Evolutionary conservation across 768 basidiomycete genomes (phyloP).

Genomic region (Austroboletus festivus): DNA sequence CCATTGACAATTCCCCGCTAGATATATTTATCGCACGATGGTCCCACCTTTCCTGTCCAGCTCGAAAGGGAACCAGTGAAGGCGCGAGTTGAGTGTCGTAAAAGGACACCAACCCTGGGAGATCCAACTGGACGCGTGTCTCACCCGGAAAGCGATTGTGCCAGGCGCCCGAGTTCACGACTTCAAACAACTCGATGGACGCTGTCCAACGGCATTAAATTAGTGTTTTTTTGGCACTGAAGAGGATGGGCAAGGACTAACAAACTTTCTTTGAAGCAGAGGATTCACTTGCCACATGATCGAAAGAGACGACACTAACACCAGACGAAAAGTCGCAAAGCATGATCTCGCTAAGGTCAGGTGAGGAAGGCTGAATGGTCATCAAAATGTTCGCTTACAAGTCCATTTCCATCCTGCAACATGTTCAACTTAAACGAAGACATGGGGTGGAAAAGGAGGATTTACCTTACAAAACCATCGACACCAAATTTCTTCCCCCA

Average conservation of each 20-base stretch:
- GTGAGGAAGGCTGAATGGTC: not conserved
- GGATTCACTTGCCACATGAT: slow-evolving; percentile 4
- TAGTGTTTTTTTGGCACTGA: not conserved
- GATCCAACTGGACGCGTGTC: slow-evolving; percentile 33
- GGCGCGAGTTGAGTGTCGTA: slow-evolving; percentile 34
- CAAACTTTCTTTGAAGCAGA: fast-evolving
- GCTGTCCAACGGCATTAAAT: not conserved
- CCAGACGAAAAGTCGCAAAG: slow-evolving; percentile 33
- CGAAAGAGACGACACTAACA: slow-evolving; percentile 21
- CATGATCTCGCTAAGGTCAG: slow-evolving; percentile 33
- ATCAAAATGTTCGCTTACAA: slow-evolving; percentile 23
- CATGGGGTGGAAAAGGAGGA: not conserved
- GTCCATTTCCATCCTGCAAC: slow-evolving; percentile 27
- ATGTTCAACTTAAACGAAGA: slow-evolving; percentile 3
- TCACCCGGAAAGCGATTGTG: slow-evolving; percentile 36
- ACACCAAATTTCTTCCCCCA: slow-evolving; percentile 41
- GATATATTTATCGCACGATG: slow-evolving; percentile 31
- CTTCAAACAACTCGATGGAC: not conserved
- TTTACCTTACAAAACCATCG: slow-evolving; percentile 47
- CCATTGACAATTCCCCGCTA: slow-evolving; percentile 14
- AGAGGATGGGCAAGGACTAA: not conserved
- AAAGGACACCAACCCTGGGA: slow-evolving; percentile 35
- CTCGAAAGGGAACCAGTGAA: slow-evolving; percentile 28
- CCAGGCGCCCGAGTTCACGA: slow-evolving; percentile 26
- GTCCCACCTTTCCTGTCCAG: slow-evolving; percentile 25